Evolutionary conservation across 495 filamentous ascomycete species (phyloP).

Genomic region (Hypoxylon fragiforme): DNA sequence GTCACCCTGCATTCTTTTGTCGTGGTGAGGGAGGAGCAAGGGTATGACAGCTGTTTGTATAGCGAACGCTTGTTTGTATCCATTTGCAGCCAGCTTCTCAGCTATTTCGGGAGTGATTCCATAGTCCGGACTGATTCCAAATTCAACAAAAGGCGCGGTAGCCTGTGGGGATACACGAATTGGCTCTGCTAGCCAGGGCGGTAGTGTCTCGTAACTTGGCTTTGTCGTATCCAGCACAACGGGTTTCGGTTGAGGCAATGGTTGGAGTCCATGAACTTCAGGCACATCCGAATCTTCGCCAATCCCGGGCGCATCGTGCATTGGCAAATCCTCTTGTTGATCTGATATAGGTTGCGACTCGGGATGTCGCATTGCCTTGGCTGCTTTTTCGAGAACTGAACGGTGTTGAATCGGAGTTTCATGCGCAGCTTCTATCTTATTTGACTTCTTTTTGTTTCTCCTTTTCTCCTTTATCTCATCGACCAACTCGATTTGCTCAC

Average conservation of each 20-base stretch:
- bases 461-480: constrained; percentile 35
- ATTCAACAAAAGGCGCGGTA: constrained; percentile 60
- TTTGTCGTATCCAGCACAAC: constrained; percentile 55
- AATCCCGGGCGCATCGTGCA: constrained; percentile 34
- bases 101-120: constrained; percentile 46
- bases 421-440: constrained; percentile 17
- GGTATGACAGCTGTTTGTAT: constrained; percentile 83
- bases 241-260: constrained; percentile 74
- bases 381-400: constrained; percentile 51
- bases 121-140: constrained; percentile 60
- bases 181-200: constrained; percentile 76
- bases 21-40: constrained; percentile 64
- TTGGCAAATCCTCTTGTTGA: constrained; percentile 34
- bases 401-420: constrained; percentile 45
- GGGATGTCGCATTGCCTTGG: constrained; percentile 48
- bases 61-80: constrained; percentile 76
- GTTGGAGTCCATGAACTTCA: constrained; percentile 68
- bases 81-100: constrained; percentile 62
- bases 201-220: constrained; percentile 59
- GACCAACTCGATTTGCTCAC: not conserved
- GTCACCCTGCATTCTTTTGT: constrained; percentile 65
- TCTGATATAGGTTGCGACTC: constrained; percentile 25
- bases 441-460: constrained; percentile 41
- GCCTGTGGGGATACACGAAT: constrained; percentile 62
- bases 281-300: constrained; percentile 41